phyloP scores from a whole-genome alignment of 768 basidiomycete genomes.

The Suillus lakei region DNA sequence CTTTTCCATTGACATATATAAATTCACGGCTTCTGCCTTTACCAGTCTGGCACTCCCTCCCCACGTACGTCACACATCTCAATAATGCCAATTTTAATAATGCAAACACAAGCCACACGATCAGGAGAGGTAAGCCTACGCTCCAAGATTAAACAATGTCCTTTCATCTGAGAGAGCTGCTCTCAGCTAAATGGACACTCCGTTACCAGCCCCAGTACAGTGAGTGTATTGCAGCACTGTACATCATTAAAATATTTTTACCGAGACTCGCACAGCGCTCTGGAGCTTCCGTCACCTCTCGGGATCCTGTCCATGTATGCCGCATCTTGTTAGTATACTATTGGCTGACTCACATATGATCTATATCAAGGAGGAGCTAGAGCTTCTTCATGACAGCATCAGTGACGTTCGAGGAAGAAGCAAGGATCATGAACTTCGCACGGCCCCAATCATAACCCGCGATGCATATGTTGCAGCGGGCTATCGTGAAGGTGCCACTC shows the following conservation, averaged over 20 bases:
- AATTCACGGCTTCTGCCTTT: neutral
- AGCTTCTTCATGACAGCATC: conserved; percentile 32
- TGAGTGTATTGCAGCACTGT: neutral
- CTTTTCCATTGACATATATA: conserved; percentile 5
- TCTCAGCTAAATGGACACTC: neutral
- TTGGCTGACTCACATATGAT: neutral
- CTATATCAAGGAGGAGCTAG: conserved; percentile 33
- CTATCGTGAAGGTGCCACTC: conserved; percentile 42
- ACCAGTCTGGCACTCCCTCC: neutral
- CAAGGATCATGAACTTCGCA: conserved; percentile 39
- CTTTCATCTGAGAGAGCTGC: neutral
- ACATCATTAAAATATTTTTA: neutral
- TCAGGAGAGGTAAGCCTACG: neutral
- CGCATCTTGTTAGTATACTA: neutral
- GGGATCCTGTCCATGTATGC: conserved; percentile 27
- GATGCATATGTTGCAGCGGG: conserved; percentile 48
- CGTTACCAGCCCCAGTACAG: neutral
- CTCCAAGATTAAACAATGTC: neutral
- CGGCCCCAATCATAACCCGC: conserved; percentile 57
- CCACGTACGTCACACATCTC: neutral
- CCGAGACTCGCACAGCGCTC: neutral
- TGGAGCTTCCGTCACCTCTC: neutral
- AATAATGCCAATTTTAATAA: neutral
- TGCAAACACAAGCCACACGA: neutral
- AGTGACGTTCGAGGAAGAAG: conserved; percentile 27